phyloP scores from a whole-genome alignment of 2,329 filamentous ascomycete genomes.

The Fusarium haematococcum region DNA sequence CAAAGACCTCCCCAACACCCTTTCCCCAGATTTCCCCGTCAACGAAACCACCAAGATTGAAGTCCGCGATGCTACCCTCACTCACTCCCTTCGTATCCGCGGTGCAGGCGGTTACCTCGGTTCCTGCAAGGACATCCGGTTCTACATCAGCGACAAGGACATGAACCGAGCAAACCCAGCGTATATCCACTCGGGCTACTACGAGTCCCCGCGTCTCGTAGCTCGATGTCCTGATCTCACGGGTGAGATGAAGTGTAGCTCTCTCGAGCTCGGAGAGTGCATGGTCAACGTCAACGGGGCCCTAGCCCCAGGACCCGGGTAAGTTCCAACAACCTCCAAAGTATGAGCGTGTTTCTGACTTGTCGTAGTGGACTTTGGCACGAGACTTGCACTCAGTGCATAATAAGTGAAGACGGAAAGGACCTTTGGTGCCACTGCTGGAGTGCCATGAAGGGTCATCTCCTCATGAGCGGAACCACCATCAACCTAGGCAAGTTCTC shows the following conservation, averaged over 20 bases:
- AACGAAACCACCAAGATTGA: neutral
- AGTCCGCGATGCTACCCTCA: neutral
- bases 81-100: neutral
- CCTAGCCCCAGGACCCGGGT: slow-evolving; percentile 9
- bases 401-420: neutral
- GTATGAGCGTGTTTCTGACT: neutral
- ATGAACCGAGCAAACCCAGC: neutral
- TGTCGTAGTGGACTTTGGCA: slow-evolving; percentile 19
- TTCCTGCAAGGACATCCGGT: slow-evolving; percentile 28
- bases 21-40: neutral
- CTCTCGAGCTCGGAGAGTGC: slow-evolving; percentile 31
- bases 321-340: neutral
- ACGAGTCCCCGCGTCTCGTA: slow-evolving; percentile 24
- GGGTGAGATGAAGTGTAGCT: slow-evolving; percentile 27
- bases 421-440: slow-evolving; percentile 26
- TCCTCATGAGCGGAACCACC: neutral
- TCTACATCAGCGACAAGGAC: slow-evolving; percentile 29
- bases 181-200: slow-evolving; percentile 5
- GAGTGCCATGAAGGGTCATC: neutral
- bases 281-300: slow-evolving; percentile 27
- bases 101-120: slow-evolving; percentile 22
- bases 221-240: slow-evolving; percentile 20
- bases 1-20: neutral
- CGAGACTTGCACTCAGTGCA: slow-evolving; percentile 26
- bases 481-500: slow-evolving; percentile 19